Evolutionary conservation across 2,329 filamentous ascomycete genomes (phyloP), one percentile per base, ranked within the genome.

Genomic region (Pyrenophora teres): DNA sequence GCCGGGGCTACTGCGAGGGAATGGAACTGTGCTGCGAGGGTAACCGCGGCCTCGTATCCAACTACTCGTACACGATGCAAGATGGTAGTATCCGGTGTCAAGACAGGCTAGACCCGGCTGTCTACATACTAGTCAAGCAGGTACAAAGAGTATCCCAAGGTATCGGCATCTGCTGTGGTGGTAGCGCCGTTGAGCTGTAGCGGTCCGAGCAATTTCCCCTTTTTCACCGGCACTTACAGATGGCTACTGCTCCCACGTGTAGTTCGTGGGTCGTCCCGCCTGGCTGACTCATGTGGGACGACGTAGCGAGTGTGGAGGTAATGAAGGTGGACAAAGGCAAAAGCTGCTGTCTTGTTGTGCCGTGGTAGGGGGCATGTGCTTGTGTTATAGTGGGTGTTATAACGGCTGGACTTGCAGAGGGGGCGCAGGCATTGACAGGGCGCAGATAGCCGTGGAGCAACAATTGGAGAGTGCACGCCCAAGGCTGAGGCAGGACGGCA

Each of bases 211-310:
- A 10, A 39, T 32, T 32, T 31, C 33, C 42, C 52, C 46, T 45
- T 43, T 52, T 53, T 56, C 50, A 47, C 46, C 55, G 44, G 53
- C 50, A 40, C 49, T 53, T 51, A 52, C 48, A 15, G 31, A 42
- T 54, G 56, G 56, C 50, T 53, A 57, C 45, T 54, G 59, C 59
- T 42, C 43, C 59, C 59, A 60, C 59, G 57, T 58, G 57, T 52
- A 30, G 43, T 50, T 53, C 49, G 40, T 52, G 47, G 54, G 49
- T 54, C 48, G 41, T 48, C 43, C 53, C 41, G 38, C 36, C 23
- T 27, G 45, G 42, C 51, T 49, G 54, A 58, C 40, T 52, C 52
- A 36, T 42, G 43, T 19, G 21, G 41, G 27, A 13, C 8, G 27
- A 30, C 27, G 27, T 30, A 30, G 27, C 27, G 27, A 30, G 27